These are phyloP conservation scores for Wallacemonas rigidus DNA, from an alignment of 208 protist genomes.

Conservation along the genomic window DNA sequence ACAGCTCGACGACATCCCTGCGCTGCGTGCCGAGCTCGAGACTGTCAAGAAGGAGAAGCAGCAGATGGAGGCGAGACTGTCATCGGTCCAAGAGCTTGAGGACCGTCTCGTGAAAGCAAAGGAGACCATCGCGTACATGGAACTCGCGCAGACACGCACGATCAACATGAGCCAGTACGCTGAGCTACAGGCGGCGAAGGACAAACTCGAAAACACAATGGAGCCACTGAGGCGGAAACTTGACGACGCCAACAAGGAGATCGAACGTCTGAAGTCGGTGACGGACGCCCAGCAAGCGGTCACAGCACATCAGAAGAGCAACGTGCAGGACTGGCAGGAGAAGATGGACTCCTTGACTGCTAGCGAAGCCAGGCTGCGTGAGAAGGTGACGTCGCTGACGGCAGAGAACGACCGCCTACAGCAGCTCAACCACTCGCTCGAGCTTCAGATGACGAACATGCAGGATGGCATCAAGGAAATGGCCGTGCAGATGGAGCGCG, in stretches of 20 bases:
- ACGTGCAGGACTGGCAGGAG: slow-evolving; percentile 69
- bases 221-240: slow-evolving; percentile 67
- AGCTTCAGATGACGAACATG: slow-evolving; percentile 84
- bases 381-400: slow-evolving; percentile 42
- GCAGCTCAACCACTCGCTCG: slow-evolving; percentile 68
- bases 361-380: slow-evolving; percentile 65
- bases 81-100: slow-evolving; percentile 59
- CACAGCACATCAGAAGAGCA: slow-evolving; percentile 54
- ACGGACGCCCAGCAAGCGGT: slow-evolving; percentile 71
- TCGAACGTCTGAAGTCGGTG: slow-evolving; percentile 57
- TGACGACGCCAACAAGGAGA: slow-evolving; percentile 66
- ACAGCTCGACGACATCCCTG: slow-evolving; percentile 46
- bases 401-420: slow-evolving; percentile 66
- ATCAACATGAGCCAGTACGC: slow-evolving; percentile 89
- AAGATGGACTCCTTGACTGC: slow-evolving; percentile 43
- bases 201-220: slow-evolving; percentile 72
- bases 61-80: slow-evolving; percentile 60
- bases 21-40: slow-evolving; percentile 46
- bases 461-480: slow-evolving; percentile 86
- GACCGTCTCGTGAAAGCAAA: slow-evolving; percentile 83
- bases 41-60: slow-evolving; percentile 51
- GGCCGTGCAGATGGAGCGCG: slow-evolving; percentile 75
- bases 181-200: slow-evolving; percentile 66
- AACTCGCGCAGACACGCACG: slow-evolving; percentile 69
- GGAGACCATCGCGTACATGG: slow-evolving; percentile 90